Evolutionary conservation across 495 filamentous ascomycete genomes (phyloP).

Genomic region (Hypoxylon fuscum): DNA sequence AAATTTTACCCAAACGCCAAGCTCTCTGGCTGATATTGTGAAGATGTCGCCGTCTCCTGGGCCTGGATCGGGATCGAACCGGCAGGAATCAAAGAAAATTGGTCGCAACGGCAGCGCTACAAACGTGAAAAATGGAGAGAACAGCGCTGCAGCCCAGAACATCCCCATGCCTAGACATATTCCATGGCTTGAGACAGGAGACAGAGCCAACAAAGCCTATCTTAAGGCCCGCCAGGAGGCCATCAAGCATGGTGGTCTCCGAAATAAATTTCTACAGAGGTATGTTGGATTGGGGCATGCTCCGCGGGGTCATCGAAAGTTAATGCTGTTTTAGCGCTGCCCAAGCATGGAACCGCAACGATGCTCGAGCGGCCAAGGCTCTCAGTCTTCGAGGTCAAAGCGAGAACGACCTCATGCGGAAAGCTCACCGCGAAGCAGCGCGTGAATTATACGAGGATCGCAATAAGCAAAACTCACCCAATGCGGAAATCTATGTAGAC

Average conservation of each 20-base stretch:
- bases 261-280: conserved; percentile 98
- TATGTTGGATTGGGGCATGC: conserved; percentile 45
- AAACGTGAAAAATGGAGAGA: conserved; percentile 71
- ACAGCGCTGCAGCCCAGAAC: conserved; percentile 78
- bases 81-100: conserved; percentile 59
- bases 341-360: conserved; percentile 99
- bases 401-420: conserved; percentile 96
- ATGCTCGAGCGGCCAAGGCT: conserved; percentile 95
- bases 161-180: conserved; percentile 91
- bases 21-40: conserved; percentile 92
- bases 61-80: conserved; percentile 49
- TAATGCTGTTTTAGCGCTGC: conserved; percentile 72
- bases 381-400: conserved; percentile 92
- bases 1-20: conserved; percentile 71
- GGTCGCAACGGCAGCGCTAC: conserved; percentile 63
- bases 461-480: conserved; percentile 71
- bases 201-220: conserved; percentile 88
- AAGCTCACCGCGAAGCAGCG: conserved; percentile 94
- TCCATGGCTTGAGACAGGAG: conserved; percentile 97
- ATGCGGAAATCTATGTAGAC: conserved; percentile 89
- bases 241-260: conserved; percentile 92
- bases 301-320: conserved; percentile 5
- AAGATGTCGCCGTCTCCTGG: conserved; percentile 87
- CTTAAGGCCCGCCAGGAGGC: conserved; percentile 93
- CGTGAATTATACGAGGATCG: conserved; percentile 92